A percentile compares a stretch with the other conserved stretches of the same genome.
Conservation (phyloP, 345 rosid species). For the Euphorbia lathyris region DNA sequence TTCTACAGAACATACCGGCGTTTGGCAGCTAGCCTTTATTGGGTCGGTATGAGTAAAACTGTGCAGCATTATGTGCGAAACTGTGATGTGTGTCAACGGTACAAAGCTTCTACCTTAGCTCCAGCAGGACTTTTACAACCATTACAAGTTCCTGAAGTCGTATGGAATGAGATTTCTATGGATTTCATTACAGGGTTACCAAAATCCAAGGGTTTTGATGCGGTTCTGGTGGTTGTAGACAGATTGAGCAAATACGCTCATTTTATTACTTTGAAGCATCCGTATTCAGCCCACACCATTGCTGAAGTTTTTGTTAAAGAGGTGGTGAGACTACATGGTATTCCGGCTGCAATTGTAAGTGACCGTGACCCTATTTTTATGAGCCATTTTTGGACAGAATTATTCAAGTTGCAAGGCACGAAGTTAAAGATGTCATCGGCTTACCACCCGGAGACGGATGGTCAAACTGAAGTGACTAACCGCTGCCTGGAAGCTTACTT, state of each 20-base stretch:
- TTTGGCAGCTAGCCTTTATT: not conserved
- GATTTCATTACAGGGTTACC: not conserved
- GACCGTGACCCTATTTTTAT: too few species aligned
- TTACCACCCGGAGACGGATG: too few species aligned
- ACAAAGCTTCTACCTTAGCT: not conserved
- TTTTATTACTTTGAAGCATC: too few species aligned
- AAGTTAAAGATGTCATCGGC: too few species aligned
- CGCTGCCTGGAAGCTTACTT: too few species aligned
- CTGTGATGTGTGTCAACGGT: not conserved
- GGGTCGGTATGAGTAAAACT: not conserved
- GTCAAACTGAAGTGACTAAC: too few species aligned
- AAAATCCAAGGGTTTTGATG: not conserved
- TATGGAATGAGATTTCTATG: not conserved
- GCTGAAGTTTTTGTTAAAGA: too few species aligned
- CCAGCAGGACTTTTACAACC: not conserved
- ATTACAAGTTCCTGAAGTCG: not conserved
- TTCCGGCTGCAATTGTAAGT: too few species aligned
- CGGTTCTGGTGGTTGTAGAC: not conserved
- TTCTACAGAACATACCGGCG: not conserved
- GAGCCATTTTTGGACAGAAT: too few species aligned
- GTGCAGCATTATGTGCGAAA: not conserved
- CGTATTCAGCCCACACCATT: too few species aligned
- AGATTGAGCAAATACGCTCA: not conserved
- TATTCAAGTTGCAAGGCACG: too few species aligned
- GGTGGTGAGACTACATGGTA: too few species aligned